Conservation (phyloP, 805 yeast species). For the Pichia scutulata region DNA sequence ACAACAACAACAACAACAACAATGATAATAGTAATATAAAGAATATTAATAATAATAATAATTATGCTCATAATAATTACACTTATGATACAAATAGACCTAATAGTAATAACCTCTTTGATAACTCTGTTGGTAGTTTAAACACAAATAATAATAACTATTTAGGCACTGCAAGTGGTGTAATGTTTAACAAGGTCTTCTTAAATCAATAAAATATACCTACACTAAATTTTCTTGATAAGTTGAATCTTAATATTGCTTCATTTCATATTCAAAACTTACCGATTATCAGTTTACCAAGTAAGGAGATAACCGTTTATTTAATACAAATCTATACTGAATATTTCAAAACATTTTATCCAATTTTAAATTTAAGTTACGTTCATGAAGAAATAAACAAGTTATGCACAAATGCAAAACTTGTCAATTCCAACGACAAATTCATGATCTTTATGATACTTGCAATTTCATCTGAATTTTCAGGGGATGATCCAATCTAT, state of each 20-base stretch:
- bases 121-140: neutral
- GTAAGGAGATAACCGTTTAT: neutral
- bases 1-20: neutral
- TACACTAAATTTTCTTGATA: neutral
- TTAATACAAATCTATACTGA: neutral
- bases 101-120: neutral
- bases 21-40: too few species aligned
- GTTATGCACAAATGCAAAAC: neutral
- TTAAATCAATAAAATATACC: neutral
- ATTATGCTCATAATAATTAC: too few species aligned
- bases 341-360: neutral
- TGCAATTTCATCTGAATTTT: neutral
- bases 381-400: neutral
- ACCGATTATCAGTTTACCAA: neutral
- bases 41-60: too few species aligned
- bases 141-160: neutral
- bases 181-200: neutral
- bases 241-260: neutral
- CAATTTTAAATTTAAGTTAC: neutral
- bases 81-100: too few species aligned
- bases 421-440: neutral
- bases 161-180: constrained; percentile 1
- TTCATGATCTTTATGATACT: neutral
- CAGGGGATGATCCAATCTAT: neutral
- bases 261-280: neutral